phyloP scores from a whole-genome alignment of 345 rosid genomes.

The Reutealis trisperma region DNA sequence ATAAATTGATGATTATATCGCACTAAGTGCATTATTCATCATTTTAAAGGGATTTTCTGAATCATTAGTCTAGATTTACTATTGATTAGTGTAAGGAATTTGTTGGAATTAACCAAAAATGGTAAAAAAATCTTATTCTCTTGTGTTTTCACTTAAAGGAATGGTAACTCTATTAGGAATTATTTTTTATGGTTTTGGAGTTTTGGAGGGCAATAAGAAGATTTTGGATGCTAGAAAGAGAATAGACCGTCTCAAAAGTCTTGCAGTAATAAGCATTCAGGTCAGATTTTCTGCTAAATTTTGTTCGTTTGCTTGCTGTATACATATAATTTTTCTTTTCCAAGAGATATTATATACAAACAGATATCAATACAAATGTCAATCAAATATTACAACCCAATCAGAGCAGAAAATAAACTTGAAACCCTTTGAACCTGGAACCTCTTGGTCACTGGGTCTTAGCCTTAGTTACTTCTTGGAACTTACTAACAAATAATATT shows the following conservation, averaged over 20 bases:
- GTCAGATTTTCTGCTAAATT: conserved; percentile 17
- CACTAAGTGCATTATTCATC: too few relatives aligned
- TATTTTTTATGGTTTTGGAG: background rate
- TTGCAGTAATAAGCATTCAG: conserved; percentile 43
- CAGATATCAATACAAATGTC: too few relatives aligned
- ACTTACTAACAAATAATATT: background rate
- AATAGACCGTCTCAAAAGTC: conserved; percentile 8
- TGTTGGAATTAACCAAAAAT: background rate
- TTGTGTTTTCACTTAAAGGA: background rate
- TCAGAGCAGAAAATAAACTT: too few relatives aligned
- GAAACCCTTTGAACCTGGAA: too few relatives aligned
- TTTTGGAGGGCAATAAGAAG: conserved; percentile 6
- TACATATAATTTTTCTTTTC: too few relatives aligned
- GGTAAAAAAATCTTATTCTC: conserved; percentile 9
- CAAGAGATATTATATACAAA: too few relatives aligned
- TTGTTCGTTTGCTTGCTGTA: too few relatives aligned
- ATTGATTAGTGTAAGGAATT: background rate
- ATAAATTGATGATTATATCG: background rate
- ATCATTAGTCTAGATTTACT: too few relatives aligned
- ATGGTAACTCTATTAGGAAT: background rate
- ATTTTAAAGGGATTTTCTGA: too few relatives aligned
- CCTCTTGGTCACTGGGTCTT: too few relatives aligned
- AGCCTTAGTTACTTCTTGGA: background rate
- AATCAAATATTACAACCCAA: too few relatives aligned
- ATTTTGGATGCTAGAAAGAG: conserved; percentile 3